phyloP scores from a whole-genome alignment of 1,284 basidiomycete genomes.

The Hypsizygus ulmarius region DNA sequence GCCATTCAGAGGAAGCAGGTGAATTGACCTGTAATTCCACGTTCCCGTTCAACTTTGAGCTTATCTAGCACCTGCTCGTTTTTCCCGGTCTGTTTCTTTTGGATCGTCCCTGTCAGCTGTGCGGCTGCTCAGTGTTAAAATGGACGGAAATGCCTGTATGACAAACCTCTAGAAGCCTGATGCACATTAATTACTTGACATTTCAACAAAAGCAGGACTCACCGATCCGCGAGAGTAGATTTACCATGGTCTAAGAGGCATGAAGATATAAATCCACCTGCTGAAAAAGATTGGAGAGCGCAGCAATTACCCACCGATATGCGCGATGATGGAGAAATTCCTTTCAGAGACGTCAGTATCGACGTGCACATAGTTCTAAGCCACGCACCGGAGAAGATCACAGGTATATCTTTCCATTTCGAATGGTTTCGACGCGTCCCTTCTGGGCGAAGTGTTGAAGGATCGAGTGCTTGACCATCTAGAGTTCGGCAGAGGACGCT shows the following conservation, averaged over 20 bases:
- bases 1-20: too few relatives aligned
- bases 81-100: constrained; percentile 57
- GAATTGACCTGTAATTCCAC: constrained; percentile 83
- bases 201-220: too few relatives aligned
- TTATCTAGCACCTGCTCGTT: constrained; percentile 94
- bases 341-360: constrained; percentile 36
- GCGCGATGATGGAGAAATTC: constrained; percentile 94
- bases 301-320: constrained; percentile 62
- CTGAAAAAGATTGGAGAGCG: background rate
- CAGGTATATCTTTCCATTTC: constrained; percentile 72
- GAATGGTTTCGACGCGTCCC: constrained; percentile 32
- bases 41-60: constrained; percentile 93
- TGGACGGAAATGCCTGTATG: background rate
- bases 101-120: constrained; percentile 88
- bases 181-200: constrained; percentile 6
- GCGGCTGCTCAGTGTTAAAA: background rate
- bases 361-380: constrained; percentile 6
- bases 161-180: constrained; percentile 66
- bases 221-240: constrained; percentile 88
- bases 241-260: constrained; percentile 83
- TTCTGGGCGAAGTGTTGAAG: constrained; percentile 34
- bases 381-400: constrained; percentile 69
- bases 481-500: constrained; percentile 9
- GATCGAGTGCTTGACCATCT: constrained; percentile 16
- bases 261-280: constrained; percentile 6